Evolutionary conservation across 352 stramenopile species (phyloP), one percentile per base, ranked within the genome.

Genomic region (Globisporangium cystogenes): DNA sequence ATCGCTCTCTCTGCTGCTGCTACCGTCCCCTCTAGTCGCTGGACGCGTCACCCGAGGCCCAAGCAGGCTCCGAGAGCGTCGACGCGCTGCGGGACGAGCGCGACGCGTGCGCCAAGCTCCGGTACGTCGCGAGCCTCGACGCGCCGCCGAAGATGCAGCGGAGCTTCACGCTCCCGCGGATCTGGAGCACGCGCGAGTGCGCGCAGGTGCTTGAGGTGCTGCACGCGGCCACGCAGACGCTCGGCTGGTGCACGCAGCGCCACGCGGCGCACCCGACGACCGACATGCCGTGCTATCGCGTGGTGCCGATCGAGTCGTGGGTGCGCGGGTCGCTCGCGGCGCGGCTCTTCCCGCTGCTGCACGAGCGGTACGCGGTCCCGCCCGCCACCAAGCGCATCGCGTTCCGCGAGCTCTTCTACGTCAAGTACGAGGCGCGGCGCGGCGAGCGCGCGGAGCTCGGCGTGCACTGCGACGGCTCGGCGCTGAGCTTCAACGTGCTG

Each of bases 401-500:
- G 24, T 95, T 96, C 47, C 82, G 83, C 26, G 86, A 96, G 47
- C 67, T 96, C 21, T 96, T 96, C 53, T 93, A 81, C 53, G 86
- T 96, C 54, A 91, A 91, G 48, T 96, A 96, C 55, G 82, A 93
- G 53, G 83, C 80, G 1, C 65, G 63, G 2, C 48, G 46, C 0
- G 72, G 69, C 11, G 81, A 87, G 51, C 76, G 86, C 41, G 80
- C 76, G 0, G 75, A 86, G 48, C 70, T 98, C 8, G 77, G 87
- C 40, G 69, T 96, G 53, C 93, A 98, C 60, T 89, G 90, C 20
- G 92, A 98, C 62, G 93, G 92, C 26, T 98, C 90, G 8, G 73
- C 97, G 5, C 58, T 98, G n/a, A 97, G 90, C n/a, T 98, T 98
- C 62, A 97, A 96, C 50, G 63, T 98, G 20, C 50, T 97, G 47